Conservation (phyloP, 208 protist genomes). For the Willaertia magna region DNA sequence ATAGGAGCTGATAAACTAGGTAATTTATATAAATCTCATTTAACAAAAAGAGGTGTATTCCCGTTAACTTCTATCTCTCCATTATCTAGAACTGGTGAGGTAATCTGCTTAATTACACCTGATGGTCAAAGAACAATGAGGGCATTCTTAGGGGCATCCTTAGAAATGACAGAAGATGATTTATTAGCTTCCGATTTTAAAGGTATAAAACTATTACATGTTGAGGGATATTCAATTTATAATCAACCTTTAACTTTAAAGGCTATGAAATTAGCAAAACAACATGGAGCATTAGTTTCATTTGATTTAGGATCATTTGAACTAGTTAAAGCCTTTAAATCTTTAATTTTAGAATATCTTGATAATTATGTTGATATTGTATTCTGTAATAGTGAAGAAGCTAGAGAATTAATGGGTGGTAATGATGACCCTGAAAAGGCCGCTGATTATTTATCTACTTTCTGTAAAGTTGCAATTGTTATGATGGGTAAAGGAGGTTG, state of each 20-base stretch:
- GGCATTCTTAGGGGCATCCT: not conserved
- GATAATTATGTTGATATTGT: slow-evolving; percentile 1
- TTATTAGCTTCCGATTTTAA: not conserved
- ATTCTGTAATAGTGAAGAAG: not conserved
- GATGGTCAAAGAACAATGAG: not conserved
- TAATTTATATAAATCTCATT: not conserved
- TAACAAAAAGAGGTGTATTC: not conserved
- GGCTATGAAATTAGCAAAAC: not conserved
- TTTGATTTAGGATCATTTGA: not conserved
- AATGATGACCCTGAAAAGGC: not conserved
- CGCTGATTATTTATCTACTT: not conserved
- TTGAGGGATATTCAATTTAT: not conserved
- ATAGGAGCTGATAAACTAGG: not conserved
- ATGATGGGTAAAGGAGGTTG: not conserved
- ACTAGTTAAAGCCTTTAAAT: not conserved
- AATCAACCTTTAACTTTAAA: not conserved
- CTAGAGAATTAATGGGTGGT: not conserved
- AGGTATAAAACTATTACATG: not conserved
- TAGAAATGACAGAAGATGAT: not conserved
- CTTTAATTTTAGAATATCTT: not conserved
- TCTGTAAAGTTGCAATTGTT: not conserved
- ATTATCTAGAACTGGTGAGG: not conserved
- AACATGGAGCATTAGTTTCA: not conserved
- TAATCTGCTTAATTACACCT: not conserved
- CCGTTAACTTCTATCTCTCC: not conserved